These are phyloP conservation scores for Jacaranda mimosifolia DNA, from an alignment of 257 asterid genomes.

Conservation along the genomic window DNA sequence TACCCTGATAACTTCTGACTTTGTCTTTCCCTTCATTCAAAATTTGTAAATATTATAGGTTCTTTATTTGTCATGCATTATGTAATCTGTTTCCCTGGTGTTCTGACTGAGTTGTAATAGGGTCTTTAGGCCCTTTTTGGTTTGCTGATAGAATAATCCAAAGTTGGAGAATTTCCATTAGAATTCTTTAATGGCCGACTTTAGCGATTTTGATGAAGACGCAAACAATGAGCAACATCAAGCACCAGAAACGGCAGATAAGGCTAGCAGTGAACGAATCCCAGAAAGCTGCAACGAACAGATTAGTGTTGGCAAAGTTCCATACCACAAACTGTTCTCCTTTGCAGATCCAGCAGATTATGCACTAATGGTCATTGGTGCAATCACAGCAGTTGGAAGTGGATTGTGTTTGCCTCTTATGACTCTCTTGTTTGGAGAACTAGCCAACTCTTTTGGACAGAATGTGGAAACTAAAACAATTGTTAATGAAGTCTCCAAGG, in stretches of 20 bases:
- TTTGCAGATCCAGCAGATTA: constrained; percentile 60
- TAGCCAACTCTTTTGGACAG: constrained; percentile 65
- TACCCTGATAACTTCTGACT: neutral
- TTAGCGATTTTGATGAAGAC: constrained; percentile 10
- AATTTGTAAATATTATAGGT: neutral
- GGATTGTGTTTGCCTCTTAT: constrained; percentile 65
- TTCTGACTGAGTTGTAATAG: no score
- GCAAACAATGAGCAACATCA: constrained; percentile 14
- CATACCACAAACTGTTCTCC: constrained; percentile 58
- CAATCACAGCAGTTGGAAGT: constrained; percentile 53
- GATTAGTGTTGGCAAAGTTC: constrained; percentile 43
- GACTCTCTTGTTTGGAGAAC: constrained; percentile 63
- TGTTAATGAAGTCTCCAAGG: constrained; percentile 66
- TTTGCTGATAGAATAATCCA: no score
- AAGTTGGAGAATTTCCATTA: no score
- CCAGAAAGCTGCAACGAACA: neutral
- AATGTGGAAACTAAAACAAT: constrained; percentile 38
- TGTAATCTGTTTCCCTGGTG: no score
- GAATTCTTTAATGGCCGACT: constrained; percentile 36
- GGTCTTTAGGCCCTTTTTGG: no score
- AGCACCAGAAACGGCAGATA: neutral
- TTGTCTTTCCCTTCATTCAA: neutral
- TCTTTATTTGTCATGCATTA: no score
- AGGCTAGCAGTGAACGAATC: neutral
- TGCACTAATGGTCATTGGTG: constrained; percentile 57